A percentile compares a stretch with the other conserved stretches of the same genome.
phyloP scores from a whole-genome alignment of 163 green algal species.

The Prototheca cutis region DNA sequence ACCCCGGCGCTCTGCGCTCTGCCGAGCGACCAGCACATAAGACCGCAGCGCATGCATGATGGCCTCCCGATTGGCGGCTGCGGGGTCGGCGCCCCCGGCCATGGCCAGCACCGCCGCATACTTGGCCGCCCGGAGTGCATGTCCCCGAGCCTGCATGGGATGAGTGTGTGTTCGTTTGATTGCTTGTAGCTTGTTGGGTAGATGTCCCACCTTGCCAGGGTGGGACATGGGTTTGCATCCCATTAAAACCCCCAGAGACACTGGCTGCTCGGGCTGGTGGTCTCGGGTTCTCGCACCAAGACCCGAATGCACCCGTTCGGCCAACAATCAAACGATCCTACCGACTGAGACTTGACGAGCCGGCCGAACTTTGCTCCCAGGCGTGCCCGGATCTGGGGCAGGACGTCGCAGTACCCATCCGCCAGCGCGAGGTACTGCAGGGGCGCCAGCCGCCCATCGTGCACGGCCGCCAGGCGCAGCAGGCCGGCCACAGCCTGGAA shows the following conservation, averaged over 20 bases:
- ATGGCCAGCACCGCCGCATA: conserved; percentile 20
- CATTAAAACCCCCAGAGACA: too few relatives aligned
- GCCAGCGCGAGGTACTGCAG: conserved; percentile 20
- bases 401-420: conserved; percentile 3
- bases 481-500: conserved; percentile 9
- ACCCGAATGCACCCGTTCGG: too few relatives aligned
- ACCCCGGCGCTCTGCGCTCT: background rate
- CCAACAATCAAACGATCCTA: too few relatives aligned
- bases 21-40: conserved; percentile 21
- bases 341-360: too few relatives aligned
- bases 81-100: conserved; percentile 25
- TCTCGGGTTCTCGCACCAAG: too few relatives aligned
- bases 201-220: too few relatives aligned
- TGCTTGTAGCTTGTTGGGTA: too few relatives aligned
- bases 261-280: too few relatives aligned
- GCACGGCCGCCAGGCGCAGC: conserved; percentile 17
- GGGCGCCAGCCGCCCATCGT: conserved; percentile 10
- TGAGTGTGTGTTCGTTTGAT: background rate
- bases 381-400: too few relatives aligned
- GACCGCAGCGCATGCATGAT: conserved; percentile 32
- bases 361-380: too few relatives aligned
- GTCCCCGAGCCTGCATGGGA: background rate
- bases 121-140: conserved; percentile 13
- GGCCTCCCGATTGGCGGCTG: conserved; percentile 14
- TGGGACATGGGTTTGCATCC: background rate